phyloP scores from a whole-genome alignment of 2,329 filamentous ascomycete genomes.

The Neoarthrinium moseri region DNA sequence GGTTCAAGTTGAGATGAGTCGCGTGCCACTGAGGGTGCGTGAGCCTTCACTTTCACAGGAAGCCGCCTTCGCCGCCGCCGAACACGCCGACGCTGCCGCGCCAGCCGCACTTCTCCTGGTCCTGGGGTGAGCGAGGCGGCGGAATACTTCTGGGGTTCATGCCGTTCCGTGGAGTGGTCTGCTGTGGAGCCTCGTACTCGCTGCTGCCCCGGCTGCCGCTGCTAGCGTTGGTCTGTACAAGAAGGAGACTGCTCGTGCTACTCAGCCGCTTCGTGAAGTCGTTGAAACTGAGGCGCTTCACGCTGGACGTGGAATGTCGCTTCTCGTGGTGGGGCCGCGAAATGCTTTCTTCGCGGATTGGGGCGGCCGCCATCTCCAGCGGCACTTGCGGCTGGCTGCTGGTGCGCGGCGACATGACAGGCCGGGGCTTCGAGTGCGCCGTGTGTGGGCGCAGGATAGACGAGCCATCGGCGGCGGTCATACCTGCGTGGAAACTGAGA shows the following conservation, averaged over 20 bases:
- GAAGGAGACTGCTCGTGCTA: constrained; percentile 58
- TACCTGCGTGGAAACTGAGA: constrained; percentile 20
- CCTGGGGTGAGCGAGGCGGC: constrained; percentile 18
- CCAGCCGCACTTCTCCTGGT: constrained; percentile 53
- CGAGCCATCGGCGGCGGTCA: constrained; percentile 26
- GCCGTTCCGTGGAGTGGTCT: constrained; percentile 30
- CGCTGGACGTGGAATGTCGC: constrained; percentile 51
- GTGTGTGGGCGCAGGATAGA: constrained; percentile 50
- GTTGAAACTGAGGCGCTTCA: constrained; percentile 59
- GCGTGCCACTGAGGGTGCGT: too few relatives aligned
- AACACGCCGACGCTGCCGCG: constrained; percentile 56
- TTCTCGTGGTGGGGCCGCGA: constrained; percentile 38
- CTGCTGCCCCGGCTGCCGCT: constrained; percentile 45
- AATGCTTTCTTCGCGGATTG: constrained; percentile 32
- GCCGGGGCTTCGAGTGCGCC: constrained; percentile 48
- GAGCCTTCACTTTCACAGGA: constrained; percentile 39
- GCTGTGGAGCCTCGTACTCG: constrained; percentile 38
- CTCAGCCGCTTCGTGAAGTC: constrained; percentile 61
- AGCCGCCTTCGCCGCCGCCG: constrained; percentile 46
- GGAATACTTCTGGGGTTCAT: constrained; percentile 22
- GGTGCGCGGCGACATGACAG: constrained; percentile 40
- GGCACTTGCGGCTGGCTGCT: constrained; percentile 49
- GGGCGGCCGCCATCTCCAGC: constrained; percentile 19
- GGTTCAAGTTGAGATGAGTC: too few relatives aligned
- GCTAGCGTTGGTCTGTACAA: constrained; percentile 57